Conservation (phyloP, 108 stramenopile species). For the Schizochytrium sp. region DNA sequence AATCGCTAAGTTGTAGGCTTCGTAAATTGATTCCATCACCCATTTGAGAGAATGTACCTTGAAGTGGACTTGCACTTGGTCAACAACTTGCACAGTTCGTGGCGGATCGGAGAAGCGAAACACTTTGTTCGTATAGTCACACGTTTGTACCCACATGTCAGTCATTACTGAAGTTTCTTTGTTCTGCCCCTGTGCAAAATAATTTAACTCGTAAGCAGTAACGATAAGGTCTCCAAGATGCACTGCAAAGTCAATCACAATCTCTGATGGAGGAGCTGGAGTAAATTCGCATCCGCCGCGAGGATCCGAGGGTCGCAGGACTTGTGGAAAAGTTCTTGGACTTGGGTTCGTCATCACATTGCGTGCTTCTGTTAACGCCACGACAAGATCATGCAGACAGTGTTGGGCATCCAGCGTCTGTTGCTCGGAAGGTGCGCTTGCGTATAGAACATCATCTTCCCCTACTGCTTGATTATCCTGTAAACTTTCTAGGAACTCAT, state of each 20-base stretch:
- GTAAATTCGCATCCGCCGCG: slow-evolving; percentile 26
- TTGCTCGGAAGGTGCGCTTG: slow-evolving; percentile 34
- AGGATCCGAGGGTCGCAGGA: neutral
- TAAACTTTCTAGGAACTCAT: neutral
- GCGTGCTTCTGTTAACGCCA: slow-evolving; percentile 13
- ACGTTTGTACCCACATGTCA: slow-evolving; percentile 33
- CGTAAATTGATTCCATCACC: slow-evolving; percentile 51
- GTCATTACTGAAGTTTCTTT: slow-evolving; percentile 8
- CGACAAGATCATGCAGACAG: slow-evolving; percentile 19
- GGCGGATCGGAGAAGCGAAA: slow-evolving; percentile 31
- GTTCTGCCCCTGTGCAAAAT: slow-evolving; percentile 11
- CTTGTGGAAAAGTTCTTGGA: slow-evolving; percentile 3
- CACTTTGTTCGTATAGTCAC: slow-evolving; percentile 51
- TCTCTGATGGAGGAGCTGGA: slow-evolving; percentile 8
- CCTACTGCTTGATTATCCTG: neutral
- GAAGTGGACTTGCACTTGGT: slow-evolving; percentile 53
- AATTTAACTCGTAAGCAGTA: slow-evolving; percentile 41
- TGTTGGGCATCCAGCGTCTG: slow-evolving; percentile 42
- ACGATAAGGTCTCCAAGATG: slow-evolving; percentile 44
- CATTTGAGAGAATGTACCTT: slow-evolving; percentile 53
- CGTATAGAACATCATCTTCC: neutral
- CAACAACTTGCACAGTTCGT: slow-evolving; percentile 38
- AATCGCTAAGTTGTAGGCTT: slow-evolving; percentile 34
- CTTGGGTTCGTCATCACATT: slow-evolving; percentile 40
- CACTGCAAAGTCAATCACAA: slow-evolving; percentile 48